phyloP scores from a whole-genome alignment of 2,329 filamentous ascomycete species.

The Orbilia quercus region DNA sequence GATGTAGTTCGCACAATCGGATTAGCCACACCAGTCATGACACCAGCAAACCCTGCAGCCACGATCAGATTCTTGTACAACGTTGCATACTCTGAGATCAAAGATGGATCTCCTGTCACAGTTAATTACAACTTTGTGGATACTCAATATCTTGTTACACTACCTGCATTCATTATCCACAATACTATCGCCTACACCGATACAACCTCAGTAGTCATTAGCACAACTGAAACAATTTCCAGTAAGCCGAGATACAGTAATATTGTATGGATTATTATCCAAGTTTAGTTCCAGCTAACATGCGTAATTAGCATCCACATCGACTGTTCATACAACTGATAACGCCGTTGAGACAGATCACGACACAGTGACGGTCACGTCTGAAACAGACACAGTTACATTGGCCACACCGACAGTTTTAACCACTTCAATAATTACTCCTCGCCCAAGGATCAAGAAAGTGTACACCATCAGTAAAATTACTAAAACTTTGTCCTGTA shows the following conservation, averaged over 20 bases:
- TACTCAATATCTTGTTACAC: not conserved
- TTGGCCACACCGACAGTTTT: not conserved
- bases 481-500: slow-evolving; percentile 8
- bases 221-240: not conserved
- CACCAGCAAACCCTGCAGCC: not conserved
- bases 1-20: slow-evolving; percentile 4
- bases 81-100: not conserved
- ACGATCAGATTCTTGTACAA: slow-evolving; percentile 24
- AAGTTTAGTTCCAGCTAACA: not conserved
- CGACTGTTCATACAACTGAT: slow-evolving; percentile 6
- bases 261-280: too few species aligned
- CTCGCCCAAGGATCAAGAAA: not conserved
- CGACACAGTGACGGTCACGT: not conserved
- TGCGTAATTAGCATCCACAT: not conserved
- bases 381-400: slow-evolving; percentile 6
- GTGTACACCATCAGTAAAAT: not conserved
- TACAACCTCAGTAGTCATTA: not conserved
- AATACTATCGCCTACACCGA: slow-evolving; percentile 13
- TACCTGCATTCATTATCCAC: slow-evolving; percentile 1
- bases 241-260: slow-evolving; percentile 1
- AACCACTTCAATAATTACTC: slow-evolving; percentile 11
- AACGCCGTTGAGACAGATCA: not conserved
- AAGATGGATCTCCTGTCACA: slow-evolving; percentile 5
- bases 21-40: not conserved
- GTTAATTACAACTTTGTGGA: slow-evolving; percentile 9